Conservation (phyloP, 2,329 filamentous ascomycete species). For the Epichloe elymi region DNA sequence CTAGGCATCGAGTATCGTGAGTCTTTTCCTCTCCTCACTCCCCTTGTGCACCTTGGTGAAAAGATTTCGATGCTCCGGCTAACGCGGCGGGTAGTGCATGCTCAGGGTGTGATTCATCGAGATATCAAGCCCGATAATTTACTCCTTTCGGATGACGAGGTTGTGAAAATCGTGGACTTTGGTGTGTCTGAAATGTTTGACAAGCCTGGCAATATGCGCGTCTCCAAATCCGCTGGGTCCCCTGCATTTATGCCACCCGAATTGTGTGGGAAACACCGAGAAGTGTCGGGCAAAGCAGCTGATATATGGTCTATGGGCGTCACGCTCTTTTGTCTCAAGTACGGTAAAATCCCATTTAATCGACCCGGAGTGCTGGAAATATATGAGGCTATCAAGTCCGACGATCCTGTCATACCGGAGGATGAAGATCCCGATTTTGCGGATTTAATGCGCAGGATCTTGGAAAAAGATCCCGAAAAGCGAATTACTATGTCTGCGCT, state of each 20-base stretch:
- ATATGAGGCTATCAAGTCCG: constrained; percentile 73
- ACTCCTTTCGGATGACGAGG: constrained; percentile 74
- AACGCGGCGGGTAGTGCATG: constrained; percentile 50
- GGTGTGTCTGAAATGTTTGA: constrained; percentile 99
- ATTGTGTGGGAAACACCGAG: constrained; percentile 74
- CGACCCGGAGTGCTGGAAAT: constrained; percentile 67
- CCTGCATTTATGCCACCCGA: constrained; percentile 92
- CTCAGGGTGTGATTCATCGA: constrained; percentile 85
- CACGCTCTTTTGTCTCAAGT: constrained; percentile 82
- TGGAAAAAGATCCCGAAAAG: constrained; percentile 76
- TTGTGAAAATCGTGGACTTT: constrained; percentile 97
- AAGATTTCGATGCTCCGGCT: not conserved
- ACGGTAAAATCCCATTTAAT: constrained; percentile 80
- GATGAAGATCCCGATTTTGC: constrained; percentile 55
- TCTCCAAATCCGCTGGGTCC: constrained; percentile 83
- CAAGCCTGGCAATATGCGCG: constrained; percentile 73
- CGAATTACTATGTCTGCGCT: constrained; percentile 74
- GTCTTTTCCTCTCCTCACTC: constrained; percentile 19
- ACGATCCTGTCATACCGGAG: constrained; percentile 47
- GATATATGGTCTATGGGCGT: constrained; percentile 99
- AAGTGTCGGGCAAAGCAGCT: constrained; percentile 76
- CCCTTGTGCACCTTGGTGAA: not conserved
- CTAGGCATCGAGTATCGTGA: constrained; percentile 84
- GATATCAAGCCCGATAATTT: constrained; percentile 98
- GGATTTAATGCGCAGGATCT: constrained; percentile 58